phyloP scores from a whole-genome alignment of 257 asterid genomes.

The Capsicum rhomboideum region DNA sequence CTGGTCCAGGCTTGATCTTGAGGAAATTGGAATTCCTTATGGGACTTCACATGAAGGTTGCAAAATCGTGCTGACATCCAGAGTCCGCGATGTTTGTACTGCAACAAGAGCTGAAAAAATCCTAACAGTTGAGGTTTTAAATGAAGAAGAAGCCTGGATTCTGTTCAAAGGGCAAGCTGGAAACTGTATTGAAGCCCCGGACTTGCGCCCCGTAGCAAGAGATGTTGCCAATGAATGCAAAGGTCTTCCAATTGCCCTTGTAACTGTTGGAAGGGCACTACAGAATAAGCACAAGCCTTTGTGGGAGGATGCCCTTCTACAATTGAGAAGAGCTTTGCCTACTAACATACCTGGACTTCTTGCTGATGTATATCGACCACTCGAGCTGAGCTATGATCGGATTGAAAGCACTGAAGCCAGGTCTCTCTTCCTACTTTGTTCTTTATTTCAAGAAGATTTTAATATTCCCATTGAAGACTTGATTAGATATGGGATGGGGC shows the following conservation, averaged over 20 bases:
- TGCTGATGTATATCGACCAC: neutral
- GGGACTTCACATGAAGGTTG: neutral
- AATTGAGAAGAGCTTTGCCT: neutral
- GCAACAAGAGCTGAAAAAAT: neutral
- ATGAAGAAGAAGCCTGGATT: neutral
- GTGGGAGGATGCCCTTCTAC: neutral
- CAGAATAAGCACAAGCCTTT: neutral
- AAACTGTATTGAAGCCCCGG: neutral
- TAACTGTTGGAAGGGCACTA: neutral
- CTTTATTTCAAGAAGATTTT: neutral
- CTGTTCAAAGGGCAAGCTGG: neutral
- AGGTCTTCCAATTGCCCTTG: neutral
- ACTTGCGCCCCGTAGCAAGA: neutral
- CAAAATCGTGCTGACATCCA: slow-evolving; percentile 1
- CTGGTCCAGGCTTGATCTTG: neutral
- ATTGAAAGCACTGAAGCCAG: neutral
- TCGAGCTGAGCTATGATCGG: neutral
- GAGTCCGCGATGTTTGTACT: neutral
- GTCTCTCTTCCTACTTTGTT: neutral
- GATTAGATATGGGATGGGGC: slow-evolving; percentile 1
- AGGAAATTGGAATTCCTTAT: slow-evolving; percentile 1
- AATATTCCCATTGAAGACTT: neutral
- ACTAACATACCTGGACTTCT: neutral
- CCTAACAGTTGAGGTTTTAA: neutral
- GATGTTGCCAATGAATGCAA: neutral